Evolutionary conservation across 2,329 filamentous ascomycete genomes (phyloP), one percentile per base, ranked within the genome.

Genomic region (Sarocladium kiliense): DNA sequence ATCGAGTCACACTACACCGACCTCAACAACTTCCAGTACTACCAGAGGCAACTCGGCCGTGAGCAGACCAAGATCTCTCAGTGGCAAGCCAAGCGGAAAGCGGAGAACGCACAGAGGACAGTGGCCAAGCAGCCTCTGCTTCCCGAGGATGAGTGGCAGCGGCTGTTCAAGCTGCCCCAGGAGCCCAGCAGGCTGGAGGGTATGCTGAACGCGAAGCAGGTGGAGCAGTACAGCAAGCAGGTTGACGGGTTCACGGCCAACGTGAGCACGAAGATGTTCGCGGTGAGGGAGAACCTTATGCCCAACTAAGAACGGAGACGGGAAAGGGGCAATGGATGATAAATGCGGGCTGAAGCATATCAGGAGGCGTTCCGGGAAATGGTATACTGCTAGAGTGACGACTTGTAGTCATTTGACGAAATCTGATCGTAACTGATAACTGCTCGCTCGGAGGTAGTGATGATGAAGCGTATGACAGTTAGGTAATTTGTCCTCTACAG

Each of bases 1-100:
- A 96, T 99, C 71, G 94, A 99, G 79, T 88, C 88, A 55, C 94
- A 99, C 79, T 94, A 97, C 77, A 96, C 92, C 58, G 94, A 99
- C 75, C 88, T 96, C 71, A 97, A 97, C 85, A 99, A 99, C 82
- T 94, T 95, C 78, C 92, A 97, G 74, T 85, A 83, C 82, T 97
- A 97, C 79, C 91, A 97, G 77, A 85, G 94, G 66, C 91, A 95
- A 68, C 81, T 97, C 56, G 88, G 87, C 54, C 89, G 94, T 64
- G 94, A 99, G 78, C 94, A 99, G 77, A 77, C 88, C 66, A 99
- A 97, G 84, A 97, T 99, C 65, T 86, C 89, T 55, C 88, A 91
- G 62, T 99, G 94, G 94, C 93, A 97, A 77, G 77, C 87, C 59
- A 97, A 99, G 85, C 88, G 94, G 69, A 96, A 96, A 79, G 87